Conservation (phyloP, 192 early-diverging fungal species). For the Dimargaris cristalligena region DNA sequence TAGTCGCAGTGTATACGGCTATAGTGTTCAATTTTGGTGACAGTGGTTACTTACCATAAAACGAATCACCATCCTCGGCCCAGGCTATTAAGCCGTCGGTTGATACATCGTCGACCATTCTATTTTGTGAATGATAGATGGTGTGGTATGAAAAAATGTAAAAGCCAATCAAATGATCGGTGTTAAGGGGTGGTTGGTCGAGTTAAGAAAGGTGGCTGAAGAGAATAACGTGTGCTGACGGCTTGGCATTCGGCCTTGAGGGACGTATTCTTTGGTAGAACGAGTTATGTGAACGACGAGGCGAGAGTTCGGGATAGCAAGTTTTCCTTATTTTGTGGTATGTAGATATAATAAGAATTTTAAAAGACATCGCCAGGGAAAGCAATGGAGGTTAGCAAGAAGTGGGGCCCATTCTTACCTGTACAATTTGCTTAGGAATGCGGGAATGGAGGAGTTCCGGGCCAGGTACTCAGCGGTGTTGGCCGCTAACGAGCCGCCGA, state of each 20-base stretch:
- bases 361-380: background rate
- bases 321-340: background rate
- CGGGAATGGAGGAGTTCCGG: conserved; percentile 47
- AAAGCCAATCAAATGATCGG: conserved; percentile 10
- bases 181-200: no score
- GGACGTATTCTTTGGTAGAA: background rate
- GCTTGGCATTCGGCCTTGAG: background rate
- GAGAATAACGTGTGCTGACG: no score
- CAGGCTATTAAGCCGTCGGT: conserved; percentile 78
- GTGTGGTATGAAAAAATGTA: conserved; percentile 6
- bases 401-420: conserved; percentile 30
- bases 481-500: background rate
- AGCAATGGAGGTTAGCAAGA: background rate
- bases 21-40: no score
- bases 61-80: conserved; percentile 74
- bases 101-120: conserved; percentile 79
- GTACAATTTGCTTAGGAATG: conserved; percentile 88
- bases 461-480: conserved; percentile 10
- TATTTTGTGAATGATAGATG: conserved; percentile 19
- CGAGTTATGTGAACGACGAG: background rate
- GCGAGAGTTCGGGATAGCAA: background rate
- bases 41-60: conserved; percentile 38
- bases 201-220: conserved; percentile 1
- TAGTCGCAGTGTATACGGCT: no score
- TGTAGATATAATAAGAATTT: background rate